Evolutionary conservation across 2,329 filamentous ascomycete species (phyloP).

Genomic region (Colletotrichum sp.): DNA sequence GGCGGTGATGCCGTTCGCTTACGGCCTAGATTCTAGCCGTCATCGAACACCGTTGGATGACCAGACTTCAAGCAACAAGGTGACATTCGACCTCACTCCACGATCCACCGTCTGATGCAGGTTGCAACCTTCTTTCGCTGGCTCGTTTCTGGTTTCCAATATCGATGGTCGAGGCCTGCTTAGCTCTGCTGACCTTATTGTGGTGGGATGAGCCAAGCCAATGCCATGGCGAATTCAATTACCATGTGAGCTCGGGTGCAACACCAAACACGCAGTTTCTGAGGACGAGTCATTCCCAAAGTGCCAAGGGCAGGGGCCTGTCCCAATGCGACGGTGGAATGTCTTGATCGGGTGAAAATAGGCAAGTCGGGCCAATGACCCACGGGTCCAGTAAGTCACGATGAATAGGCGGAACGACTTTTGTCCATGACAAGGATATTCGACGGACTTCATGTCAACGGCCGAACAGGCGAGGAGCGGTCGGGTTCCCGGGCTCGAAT

Average conservation of each 20-base stretch:
- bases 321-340: not conserved
- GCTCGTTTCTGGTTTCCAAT: not conserved
- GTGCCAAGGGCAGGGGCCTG: not conserved
- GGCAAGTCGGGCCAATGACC: not conserved
- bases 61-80: not conserved
- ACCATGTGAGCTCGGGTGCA: not conserved
- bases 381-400: not conserved
- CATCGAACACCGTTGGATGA: not conserved
- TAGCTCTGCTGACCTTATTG: not conserved
- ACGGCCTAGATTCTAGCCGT: not conserved
- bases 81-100: not conserved
- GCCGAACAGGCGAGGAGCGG: not conserved
- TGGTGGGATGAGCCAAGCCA: not conserved
- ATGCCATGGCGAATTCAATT: not conserved
- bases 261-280: not conserved
- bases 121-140: not conserved
- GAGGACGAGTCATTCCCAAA: not conserved
- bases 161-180: not conserved
- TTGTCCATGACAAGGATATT: not conserved
- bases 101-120: not conserved
- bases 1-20: not conserved
- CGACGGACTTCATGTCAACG: not conserved
- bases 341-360: not conserved
- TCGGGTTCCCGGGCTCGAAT: not conserved
- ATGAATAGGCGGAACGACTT: not conserved